These are phyloP conservation scores for Schizophyllum amplum DNA, from an alignment of 1,284 basidiomycete genomes.

Conservation along the genomic window DNA sequence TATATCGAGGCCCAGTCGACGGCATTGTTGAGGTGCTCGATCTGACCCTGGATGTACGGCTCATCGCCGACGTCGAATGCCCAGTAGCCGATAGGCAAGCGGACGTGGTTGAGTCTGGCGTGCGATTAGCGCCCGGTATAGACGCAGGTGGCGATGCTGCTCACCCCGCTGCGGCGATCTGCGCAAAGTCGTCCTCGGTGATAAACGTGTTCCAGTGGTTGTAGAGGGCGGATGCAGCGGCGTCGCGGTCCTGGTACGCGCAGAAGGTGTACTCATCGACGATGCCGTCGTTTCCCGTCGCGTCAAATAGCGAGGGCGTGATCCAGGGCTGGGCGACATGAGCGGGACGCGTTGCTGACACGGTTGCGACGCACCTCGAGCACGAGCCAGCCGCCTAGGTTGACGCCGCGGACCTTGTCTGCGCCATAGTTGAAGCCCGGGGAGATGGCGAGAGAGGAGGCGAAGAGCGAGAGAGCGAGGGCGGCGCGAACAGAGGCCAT, in stretches of 20 bases:
- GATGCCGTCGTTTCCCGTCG: constrained; percentile 58
- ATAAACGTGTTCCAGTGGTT: constrained; percentile 81
- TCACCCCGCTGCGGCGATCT: constrained; percentile 61
- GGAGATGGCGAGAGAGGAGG: no score
- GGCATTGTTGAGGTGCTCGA: constrained; percentile 66
- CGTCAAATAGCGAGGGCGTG: constrained; percentile 81
- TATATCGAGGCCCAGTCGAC: constrained; percentile 72
- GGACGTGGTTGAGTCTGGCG: constrained; percentile 62
- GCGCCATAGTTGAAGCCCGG: constrained; percentile 46
- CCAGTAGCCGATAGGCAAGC: constrained; percentile 93
- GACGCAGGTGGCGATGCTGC: no score
- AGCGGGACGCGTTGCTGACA: constrained; percentile 3
- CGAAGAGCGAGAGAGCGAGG: no score
- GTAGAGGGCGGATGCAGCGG: constrained; percentile 41
- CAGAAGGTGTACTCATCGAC: constrained; percentile 87
- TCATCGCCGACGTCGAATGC: constrained; percentile 78
- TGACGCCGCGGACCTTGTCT: constrained; percentile 62
- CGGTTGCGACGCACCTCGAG: constrained; percentile 41
- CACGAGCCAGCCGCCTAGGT: constrained; percentile 76
- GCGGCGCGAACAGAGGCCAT: no score
- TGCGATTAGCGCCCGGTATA: no score
- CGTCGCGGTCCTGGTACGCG: constrained; percentile 43
- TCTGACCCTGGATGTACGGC: constrained; percentile 79
- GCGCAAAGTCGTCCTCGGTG: constrained; percentile 59
- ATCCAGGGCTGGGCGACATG: constrained; percentile 63